Percentiles rank a stretch among this genome's conserved stretches.
Evolutionary conservation across 1,284 basidiomycete genomes (phyloP).

Genomic region (Pholiota adiposa): DNA sequence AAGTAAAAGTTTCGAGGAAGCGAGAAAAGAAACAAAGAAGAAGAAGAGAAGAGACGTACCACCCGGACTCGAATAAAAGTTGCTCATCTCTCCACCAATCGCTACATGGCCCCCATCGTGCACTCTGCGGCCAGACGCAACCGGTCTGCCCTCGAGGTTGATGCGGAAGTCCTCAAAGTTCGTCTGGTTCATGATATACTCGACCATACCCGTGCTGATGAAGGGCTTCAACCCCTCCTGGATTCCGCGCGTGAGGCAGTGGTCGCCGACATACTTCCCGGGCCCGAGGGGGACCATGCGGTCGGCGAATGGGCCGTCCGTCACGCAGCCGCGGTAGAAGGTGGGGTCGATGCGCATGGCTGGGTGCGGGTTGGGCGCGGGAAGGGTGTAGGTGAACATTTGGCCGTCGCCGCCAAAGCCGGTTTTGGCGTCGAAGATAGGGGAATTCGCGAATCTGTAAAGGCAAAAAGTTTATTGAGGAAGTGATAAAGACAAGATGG

Average conservation of each 20-base stretch:
- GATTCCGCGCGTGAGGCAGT: conserved; percentile 37
- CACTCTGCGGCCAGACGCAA: conserved; percentile 24
- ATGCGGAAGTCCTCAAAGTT: conserved; percentile 38
- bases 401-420: conserved; percentile 41
- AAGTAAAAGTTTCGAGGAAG: too few relatives aligned
- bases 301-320: conserved; percentile 38
- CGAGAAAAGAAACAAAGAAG: too few relatives aligned
- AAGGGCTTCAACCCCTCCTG: conserved; percentile 23
- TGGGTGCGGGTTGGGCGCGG: conserved; percentile 24
- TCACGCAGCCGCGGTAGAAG: conserved; percentile 33
- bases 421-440: conserved; percentile 36
- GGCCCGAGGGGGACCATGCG: conserved; percentile 37
- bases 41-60: conserved; percentile 9
- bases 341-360: conserved; percentile 23
- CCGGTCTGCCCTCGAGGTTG: conserved; percentile 37
- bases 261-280: conserved; percentile 32
- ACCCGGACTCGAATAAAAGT: conserved; percentile 32
- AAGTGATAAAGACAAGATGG: too few relatives aligned
- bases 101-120: conserved; percentile 39
- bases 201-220: conserved; percentile 30
- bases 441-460: conserved; percentile 32
- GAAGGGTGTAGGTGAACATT: conserved; percentile 27
- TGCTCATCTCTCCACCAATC: conserved; percentile 41
- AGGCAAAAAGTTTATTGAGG: background rate
- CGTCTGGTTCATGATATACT: conserved; percentile 25